Conservation (phyloP, 169 alveolate species). For the Besnoitia besnoiti region DNA sequence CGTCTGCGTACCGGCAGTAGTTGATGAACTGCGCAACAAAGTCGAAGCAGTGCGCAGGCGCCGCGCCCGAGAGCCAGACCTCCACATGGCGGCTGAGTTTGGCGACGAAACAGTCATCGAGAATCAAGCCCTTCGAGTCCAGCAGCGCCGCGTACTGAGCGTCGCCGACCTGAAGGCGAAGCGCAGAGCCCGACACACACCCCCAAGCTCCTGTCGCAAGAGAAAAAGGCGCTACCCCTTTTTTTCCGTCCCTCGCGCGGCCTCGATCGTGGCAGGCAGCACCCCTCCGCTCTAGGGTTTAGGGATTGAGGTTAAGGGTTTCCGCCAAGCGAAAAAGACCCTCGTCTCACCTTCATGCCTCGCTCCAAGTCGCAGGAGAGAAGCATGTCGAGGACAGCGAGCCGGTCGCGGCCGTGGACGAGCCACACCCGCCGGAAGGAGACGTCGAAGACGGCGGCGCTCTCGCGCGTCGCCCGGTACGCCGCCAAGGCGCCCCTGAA, state of each 20-base stretch:
- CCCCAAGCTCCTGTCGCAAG: not conserved
- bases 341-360: not conserved
- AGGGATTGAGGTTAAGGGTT: not conserved
- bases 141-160: constrained; percentile 58
- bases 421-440: constrained; percentile 35
- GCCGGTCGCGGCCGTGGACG: constrained; percentile 3
- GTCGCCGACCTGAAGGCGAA: constrained; percentile 41
- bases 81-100: not conserved
- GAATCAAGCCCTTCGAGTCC: constrained; percentile 50
- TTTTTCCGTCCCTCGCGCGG: not conserved
- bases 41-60: not conserved
- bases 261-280: not conserved
- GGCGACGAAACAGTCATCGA: constrained; percentile 58
- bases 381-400: not conserved
- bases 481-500: constrained; percentile 26
- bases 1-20: constrained; percentile 58
- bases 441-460: constrained; percentile 19
- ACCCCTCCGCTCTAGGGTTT: not conserved
- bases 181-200: not conserved
- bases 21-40: constrained; percentile 13
- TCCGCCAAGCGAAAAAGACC: too few relatives aligned
- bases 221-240: not conserved
- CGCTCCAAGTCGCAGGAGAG: constrained; percentile 37
- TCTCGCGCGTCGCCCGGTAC: not conserved
- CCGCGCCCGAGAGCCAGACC: constrained; percentile 22